These are phyloP conservation scores for Citrus glauca DNA, from an alignment of 345 rosid genomes.

Conservation along the genomic window DNA sequence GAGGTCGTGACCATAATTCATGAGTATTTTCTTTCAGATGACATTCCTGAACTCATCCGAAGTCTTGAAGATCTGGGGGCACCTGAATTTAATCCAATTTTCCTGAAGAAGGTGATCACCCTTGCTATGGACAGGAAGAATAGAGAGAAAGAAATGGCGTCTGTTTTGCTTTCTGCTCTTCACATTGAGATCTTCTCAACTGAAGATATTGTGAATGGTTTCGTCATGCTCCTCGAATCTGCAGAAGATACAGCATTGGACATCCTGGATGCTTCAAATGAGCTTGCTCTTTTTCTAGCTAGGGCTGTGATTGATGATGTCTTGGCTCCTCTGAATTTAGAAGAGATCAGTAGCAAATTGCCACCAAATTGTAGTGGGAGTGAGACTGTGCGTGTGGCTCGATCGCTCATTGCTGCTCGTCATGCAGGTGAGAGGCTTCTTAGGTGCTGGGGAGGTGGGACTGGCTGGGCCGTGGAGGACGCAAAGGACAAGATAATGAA, in stretches of 20 bases:
- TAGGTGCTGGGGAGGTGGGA: conserved; percentile 99
- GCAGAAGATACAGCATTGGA: conserved; percentile 97
- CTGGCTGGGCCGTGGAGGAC: conserved; percentile 98
- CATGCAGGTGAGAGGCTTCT: conserved; percentile 97
- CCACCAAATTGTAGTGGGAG: conserved; percentile 82
- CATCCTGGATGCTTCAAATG: conserved; percentile 93
- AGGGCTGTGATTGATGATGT: conserved; percentile 98
- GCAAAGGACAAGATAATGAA: conserved; percentile 97
- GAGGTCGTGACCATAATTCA: conserved; percentile 79
- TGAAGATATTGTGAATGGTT: conserved; percentile 85
- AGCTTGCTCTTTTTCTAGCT: conserved; percentile 93
- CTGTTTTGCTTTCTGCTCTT: conserved; percentile 87
- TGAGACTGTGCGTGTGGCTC: conserved; percentile 73
- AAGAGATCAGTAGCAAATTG: conserved; percentile 73
- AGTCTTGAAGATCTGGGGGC: conserved; percentile 81
- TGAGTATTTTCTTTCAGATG: conserved; percentile 96
- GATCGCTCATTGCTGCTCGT: conserved; percentile 81
- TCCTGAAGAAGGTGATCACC: conserved; percentile 84
- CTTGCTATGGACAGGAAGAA: conserved; percentile 98
- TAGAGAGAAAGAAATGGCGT: conserved; percentile 99
- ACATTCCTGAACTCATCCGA: conserved; percentile 87
- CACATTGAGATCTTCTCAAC: conserved; percentile 93
- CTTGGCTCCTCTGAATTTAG: conserved; percentile 83
- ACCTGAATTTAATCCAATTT: conserved; percentile 74
- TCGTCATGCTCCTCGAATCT: conserved; percentile 87